Evolutionary conservation across 257 asterid species (phyloP).

Genomic region (Lavandula angustifolia): DNA sequence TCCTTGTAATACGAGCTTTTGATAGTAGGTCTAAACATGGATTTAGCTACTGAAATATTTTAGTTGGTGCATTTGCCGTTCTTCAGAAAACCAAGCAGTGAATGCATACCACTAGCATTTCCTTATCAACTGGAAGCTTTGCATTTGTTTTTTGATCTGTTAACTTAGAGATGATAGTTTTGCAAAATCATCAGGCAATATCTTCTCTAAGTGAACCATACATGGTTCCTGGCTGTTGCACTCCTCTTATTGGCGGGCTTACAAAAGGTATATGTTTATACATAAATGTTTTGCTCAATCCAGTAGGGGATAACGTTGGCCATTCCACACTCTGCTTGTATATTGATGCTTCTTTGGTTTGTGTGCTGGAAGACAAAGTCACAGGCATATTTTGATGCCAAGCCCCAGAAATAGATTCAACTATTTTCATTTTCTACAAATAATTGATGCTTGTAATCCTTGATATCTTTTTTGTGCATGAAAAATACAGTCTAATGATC

Average conservation of each 20-base stretch:
- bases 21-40: no score
- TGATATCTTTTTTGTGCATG: conserved; percentile 23
- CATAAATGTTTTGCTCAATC: conserved; percentile 6
- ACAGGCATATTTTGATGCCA: not conserved
- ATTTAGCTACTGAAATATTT: not conserved
- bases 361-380: conserved; percentile 16
- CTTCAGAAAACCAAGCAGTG: not conserved
- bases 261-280: conserved; percentile 57
- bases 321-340: conserved; percentile 17
- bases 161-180: conserved; percentile 18
- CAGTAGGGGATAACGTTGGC: conserved; percentile 9
- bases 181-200: conserved; percentile 61
- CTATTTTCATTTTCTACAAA: not conserved
- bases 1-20: no score
- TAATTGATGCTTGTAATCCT: conserved; percentile 2
- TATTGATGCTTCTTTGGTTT: conserved; percentile 1
- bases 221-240: conserved; percentile 54
- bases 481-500: conserved; percentile 16
- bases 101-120: no score
- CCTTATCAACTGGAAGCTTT: conserved; percentile 16
- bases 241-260: conserved; percentile 67
- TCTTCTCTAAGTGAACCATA: conserved; percentile 56
- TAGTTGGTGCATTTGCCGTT: not conserved
- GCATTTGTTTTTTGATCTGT: conserved; percentile 23
- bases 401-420: not conserved